These are phyloP conservation scores for Colletotrichum lindemuthianum DNA, from an alignment of 2,329 filamentous ascomycete genomes.

Conservation along the genomic window DNA sequence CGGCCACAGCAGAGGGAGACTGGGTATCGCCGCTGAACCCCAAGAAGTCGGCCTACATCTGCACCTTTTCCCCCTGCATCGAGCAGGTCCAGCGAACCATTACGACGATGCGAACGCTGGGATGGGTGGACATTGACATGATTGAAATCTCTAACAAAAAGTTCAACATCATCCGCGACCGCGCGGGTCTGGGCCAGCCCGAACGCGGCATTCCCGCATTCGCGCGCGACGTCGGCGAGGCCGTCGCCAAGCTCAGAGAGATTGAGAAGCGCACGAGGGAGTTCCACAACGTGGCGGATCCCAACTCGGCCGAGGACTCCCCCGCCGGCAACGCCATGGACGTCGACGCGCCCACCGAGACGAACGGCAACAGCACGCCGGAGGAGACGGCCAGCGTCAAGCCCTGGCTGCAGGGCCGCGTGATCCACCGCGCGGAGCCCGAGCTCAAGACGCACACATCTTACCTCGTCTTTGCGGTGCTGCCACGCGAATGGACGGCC, in stretches of 20 bases:
- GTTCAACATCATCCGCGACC: conserved; percentile 84
- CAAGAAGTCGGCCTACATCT: conserved; percentile 78
- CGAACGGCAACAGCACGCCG: conserved; percentile 41
- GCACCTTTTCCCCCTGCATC: conserved; percentile 96
- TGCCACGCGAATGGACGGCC: conserved; percentile 87
- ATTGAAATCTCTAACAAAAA: conserved; percentile 85
- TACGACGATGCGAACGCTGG: conserved; percentile 78
- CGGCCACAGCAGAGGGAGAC: conserved; percentile 40
- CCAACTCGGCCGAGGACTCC: conserved; percentile 43
- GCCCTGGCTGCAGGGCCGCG: conserved; percentile 77
- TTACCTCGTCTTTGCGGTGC: conserved; percentile 92
- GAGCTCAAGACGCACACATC: conserved; percentile 97
- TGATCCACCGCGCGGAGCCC: conserved; percentile 83
- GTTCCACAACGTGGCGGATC: conserved; percentile 61
- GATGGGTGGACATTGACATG: conserved; percentile 94
- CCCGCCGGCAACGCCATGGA: conserved; percentile 54
- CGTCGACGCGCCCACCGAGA: conserved; percentile 40
- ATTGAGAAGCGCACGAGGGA: conserved; percentile 76
- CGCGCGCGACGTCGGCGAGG: conserved; percentile 81
- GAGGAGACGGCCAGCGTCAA: conserved; percentile 51
- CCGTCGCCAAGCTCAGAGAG: conserved; percentile 75
- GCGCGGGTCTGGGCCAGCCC: conserved; percentile 73
- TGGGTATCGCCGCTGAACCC: conserved; percentile 76
- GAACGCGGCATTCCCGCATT: conserved; percentile 78
- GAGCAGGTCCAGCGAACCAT: conserved; percentile 94